Evolutionary conservation across 805 yeast species (phyloP).

Genomic region (Saccharomyces jurei): DNA sequence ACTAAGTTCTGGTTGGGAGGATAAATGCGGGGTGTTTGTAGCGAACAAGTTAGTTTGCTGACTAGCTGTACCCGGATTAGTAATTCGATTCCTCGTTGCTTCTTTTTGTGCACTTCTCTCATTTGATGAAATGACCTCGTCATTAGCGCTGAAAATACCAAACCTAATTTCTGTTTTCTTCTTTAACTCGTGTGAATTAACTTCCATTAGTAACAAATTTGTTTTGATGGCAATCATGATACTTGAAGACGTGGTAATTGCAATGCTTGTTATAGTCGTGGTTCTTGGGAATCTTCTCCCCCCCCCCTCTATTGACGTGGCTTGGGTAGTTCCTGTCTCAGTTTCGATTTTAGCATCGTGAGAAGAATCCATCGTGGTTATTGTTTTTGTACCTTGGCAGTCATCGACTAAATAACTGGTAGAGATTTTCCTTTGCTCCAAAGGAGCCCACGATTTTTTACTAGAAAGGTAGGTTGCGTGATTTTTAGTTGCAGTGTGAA

Average conservation of each 20-base stretch:
- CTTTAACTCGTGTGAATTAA: constrained; percentile 9
- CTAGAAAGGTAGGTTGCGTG: constrained; percentile 10
- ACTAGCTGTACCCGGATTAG: background rate
- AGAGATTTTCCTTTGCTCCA: constrained; percentile 8
- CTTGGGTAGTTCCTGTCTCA: constrained; percentile 7
- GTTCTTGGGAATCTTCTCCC: constrained; percentile 5
- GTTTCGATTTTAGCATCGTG: constrained; percentile 11
- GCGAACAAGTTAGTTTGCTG: background rate
- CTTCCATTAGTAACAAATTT: background rate
- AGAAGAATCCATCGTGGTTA: constrained; percentile 1
- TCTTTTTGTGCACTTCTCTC: background rate
- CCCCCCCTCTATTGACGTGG: constrained; percentile 5
- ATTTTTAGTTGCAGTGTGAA: constrained; percentile 8
- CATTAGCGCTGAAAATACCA: constrained; percentile 33
- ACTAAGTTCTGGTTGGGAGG: background rate
- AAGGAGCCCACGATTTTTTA: constrained; percentile 7
- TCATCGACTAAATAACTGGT: constrained; percentile 6
- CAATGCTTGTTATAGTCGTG: constrained; percentile 2
- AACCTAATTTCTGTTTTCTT: constrained; percentile 36
- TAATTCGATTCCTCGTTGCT: background rate
- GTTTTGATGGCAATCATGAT: constrained; percentile 5
- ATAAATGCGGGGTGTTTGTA: background rate
- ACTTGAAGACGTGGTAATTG: constrained; percentile 6
- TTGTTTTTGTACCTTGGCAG: constrained; percentile 2
- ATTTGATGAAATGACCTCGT: background rate